Evolutionary conservation across 164 flowering plant species (phyloP).

Genomic region (Amborella trichopoda): DNA sequence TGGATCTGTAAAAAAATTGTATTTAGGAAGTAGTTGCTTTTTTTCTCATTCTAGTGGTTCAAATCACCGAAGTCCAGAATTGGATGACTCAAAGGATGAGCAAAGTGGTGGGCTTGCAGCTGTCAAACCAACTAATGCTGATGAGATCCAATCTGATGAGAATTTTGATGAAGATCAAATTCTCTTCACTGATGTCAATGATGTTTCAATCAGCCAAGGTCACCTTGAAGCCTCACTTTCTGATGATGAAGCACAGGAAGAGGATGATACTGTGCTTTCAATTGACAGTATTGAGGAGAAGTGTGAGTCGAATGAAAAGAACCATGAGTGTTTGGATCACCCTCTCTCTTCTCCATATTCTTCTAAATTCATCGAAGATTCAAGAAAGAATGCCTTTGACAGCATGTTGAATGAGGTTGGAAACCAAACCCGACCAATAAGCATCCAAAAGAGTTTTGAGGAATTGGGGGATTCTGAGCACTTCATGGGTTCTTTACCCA

Average conservation of each 20-base stretch:
- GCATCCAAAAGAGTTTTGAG: constrained; percentile 17
- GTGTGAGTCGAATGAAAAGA: constrained; percentile 2
- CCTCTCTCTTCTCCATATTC: constrained; percentile 6
- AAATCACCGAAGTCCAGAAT: constrained; percentile 14
- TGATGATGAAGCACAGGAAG: constrained; percentile 14
- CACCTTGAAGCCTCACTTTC: constrained; percentile 8
- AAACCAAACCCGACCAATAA: constrained; percentile 21
- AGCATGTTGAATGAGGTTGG: constrained; percentile 14
- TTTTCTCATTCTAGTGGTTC: constrained; percentile 10
- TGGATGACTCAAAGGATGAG: constrained; percentile 11
- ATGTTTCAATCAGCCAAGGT: constrained; percentile 9
- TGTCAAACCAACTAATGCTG: not conserved
- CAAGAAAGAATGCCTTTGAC: constrained; percentile 12
- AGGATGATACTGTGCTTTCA: constrained; percentile 7
- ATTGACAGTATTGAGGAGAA: constrained; percentile 14
- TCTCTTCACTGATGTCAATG: constrained; percentile 37
- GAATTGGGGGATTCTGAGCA: constrained; percentile 13
- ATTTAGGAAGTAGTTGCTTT: too few species aligned
- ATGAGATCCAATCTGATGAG: not conserved
- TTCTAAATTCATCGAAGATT: constrained; percentile 13
- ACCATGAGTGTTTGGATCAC: too few species aligned
- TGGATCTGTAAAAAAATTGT: too few species aligned
- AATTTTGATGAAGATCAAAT: constrained; percentile 18
- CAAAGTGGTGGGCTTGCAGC: too few species aligned
- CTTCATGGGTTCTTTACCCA: constrained; percentile 45